phyloP scores from a whole-genome alignment of 1,139 yeast species.

The Pneumocystis wakefieldiae region DNA sequence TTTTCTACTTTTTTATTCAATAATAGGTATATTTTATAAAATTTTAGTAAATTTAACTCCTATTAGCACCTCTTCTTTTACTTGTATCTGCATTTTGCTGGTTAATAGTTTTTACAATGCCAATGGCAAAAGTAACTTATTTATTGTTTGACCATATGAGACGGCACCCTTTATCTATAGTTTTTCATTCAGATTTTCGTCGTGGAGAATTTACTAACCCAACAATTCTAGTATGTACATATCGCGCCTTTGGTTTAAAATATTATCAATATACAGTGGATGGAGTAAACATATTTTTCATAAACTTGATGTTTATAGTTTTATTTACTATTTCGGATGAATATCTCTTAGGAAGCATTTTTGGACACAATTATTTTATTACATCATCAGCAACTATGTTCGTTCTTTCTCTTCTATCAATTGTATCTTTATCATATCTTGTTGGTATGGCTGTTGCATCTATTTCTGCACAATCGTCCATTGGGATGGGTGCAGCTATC shows the following conservation, averaged over 20 bases:
- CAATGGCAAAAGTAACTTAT: slow-evolving; percentile 67
- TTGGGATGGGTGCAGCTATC: slow-evolving; percentile 99
- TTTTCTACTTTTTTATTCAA: slow-evolving; percentile 52
- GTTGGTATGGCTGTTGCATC: slow-evolving; percentile 99
- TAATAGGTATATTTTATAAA: slow-evolving; percentile 51
- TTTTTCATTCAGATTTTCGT: slow-evolving; percentile 33
- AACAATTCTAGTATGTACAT: slow-evolving; percentile 58
- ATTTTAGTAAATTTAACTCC: not conserved
- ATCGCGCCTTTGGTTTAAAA: slow-evolving; percentile 79
- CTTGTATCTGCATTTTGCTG: slow-evolving; percentile 51
- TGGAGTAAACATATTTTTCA: slow-evolving; percentile 86
- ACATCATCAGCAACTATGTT: slow-evolving; percentile 51
- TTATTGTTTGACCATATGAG: slow-evolving; percentile 65
- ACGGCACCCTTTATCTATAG: slow-evolving; percentile 77
- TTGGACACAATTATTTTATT: slow-evolving; percentile 36
- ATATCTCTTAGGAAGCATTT: slow-evolving; percentile 41
- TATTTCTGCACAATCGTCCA: slow-evolving; percentile 92
- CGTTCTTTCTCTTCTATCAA: slow-evolving; percentile 61
- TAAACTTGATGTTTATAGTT: slow-evolving; percentile 68
- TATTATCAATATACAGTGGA: slow-evolving; percentile 92
- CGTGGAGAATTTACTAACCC: slow-evolving; percentile 21
- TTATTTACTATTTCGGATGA: slow-evolving; percentile 71
- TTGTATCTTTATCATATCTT: slow-evolving; percentile 87
- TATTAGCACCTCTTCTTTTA: slow-evolving; percentile 15
- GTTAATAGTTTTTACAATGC: slow-evolving; percentile 78